Conservation (phyloP, 352 stramenopile species). For the Phytophthora idaei region DNA sequence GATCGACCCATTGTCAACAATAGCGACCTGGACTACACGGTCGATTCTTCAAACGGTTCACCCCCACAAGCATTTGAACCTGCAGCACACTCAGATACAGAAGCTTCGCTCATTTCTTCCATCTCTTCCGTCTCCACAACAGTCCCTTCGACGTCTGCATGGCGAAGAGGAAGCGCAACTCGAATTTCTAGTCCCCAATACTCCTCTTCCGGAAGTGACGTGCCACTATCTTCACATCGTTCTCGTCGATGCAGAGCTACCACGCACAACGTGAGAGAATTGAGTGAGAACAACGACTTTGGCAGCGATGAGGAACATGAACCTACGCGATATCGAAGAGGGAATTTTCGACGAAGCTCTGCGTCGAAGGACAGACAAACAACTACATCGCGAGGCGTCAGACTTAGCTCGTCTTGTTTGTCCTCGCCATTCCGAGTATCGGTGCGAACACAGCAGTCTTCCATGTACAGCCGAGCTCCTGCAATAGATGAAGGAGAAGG, state of each 20-base stretch:
- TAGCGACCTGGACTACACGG: constrained; percentile 25
- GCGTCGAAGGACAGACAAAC: constrained; percentile 5
- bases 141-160: not conserved
- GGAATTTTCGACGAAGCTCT: constrained; percentile 10
- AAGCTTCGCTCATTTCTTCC: constrained; percentile 17
- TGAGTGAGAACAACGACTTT: constrained; percentile 20
- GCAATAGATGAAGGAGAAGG: constrained; percentile 15
- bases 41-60: constrained; percentile 28
- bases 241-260: constrained; percentile 15
- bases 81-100: constrained; percentile 4
- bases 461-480: constrained; percentile 10
- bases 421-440: constrained; percentile 10
- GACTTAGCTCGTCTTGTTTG: constrained; percentile 15
- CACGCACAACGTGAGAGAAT: not conserved
- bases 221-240: constrained; percentile 2
- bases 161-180: constrained; percentile 8
- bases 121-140: constrained; percentile 31
- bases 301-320: constrained; percentile 24
- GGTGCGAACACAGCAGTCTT: constrained; percentile 7
- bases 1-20: constrained; percentile 6
- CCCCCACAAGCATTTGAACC: constrained; percentile 8
- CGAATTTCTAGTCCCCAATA: constrained; percentile 16
- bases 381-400: constrained; percentile 5
- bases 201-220: constrained; percentile 33
- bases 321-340: constrained; percentile 3